Evolutionary conservation across 129 eudicot species (phyloP), one percentile per base, ranked within the genome.

Genomic region (Flaveria ramosissima): DNA sequence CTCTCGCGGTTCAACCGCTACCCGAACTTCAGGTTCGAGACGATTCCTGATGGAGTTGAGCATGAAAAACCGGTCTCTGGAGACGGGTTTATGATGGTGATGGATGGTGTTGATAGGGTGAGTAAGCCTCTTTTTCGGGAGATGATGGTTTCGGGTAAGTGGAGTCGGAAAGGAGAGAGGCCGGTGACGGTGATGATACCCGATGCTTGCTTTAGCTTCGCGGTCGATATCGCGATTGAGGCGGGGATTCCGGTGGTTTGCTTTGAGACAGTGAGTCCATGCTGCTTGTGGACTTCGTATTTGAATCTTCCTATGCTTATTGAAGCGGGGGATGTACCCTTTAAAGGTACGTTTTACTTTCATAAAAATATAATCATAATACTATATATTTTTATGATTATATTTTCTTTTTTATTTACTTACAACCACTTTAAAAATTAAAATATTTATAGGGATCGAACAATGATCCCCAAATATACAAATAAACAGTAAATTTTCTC

Each of bases 251-350:
- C 80, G 17, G 79, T 86, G 56, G 27, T 86, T 20, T 64, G 67
- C 39, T 86, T 86, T 0, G 82, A 81, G 9, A 86, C 90, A 16
- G 32, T 86, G 5, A 70, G 85, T 70, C 90, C 87, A 27, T 83
- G 81, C 46, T 82, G 83, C 51, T 21, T 86, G 46, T 86, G 85
- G 85, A 77, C 73, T 70, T 80, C 74, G 10, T 80, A 64, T 32
- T 48, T 84, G 27, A 72, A 73, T 65, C 81, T 83, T 62, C 79
- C 83, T 7, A 21, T 57, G 0, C 90, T 86, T 55, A 75, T 86
- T 46, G 79, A 86, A 36, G 77, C 81, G 1, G 90, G 87, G 0
- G 62, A 74, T 19, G 24, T 86, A 36, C 87, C 90, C 5, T 73
- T 80, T 19, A 77, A 77, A 77, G 83, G 85, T 80, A 15, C 0